Conservation (phyloP, 148 eudicot species). For the Cornus controversa region DNA sequence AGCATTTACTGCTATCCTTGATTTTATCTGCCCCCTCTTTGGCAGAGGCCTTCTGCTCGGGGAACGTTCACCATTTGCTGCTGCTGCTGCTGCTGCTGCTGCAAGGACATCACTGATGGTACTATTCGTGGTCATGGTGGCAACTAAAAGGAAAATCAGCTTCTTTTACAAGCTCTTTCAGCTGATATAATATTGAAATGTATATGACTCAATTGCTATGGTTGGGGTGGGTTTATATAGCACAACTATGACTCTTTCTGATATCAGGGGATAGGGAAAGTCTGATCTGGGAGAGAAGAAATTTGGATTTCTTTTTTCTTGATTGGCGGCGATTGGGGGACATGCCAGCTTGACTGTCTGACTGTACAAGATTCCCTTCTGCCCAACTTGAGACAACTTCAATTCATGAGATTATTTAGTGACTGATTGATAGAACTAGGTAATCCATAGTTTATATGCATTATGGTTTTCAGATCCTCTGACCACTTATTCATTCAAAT, state of each 20-base stretch:
- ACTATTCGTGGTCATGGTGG: slow-evolving; percentile 23
- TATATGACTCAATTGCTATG: not conserved
- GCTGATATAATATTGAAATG: not conserved
- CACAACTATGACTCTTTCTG: not conserved
- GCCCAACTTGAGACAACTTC: slow-evolving; percentile 1
- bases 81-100: slow-evolving; percentile 16
- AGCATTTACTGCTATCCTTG: slow-evolving; percentile 47
- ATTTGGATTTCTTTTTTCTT: not conserved
- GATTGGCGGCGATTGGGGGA: slow-evolving; percentile 4
- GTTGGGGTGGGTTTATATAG: slow-evolving; percentile 12
- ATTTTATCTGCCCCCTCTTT: slow-evolving; percentile 55
- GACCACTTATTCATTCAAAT: too few relatives aligned
- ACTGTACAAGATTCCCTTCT: not conserved
- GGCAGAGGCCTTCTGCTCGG: slow-evolving; percentile 36
- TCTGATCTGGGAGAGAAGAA: not conserved
- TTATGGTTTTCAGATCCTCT: not conserved
- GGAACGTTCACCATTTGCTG: slow-evolving; percentile 20
- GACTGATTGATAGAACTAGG: not conserved
- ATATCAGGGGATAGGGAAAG: not conserved
- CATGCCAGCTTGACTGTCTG: slow-evolving; percentile 18
- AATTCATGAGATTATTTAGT: not conserved
- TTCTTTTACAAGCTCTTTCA: not conserved
- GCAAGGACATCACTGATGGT: slow-evolving; percentile 21
- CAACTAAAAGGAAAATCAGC: not conserved
- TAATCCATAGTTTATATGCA: not conserved